A percentile compares a stretch with the other conserved stretches of the same genome.
phyloP scores from a whole-genome alignment of 495 filamentous ascomycete species.

The Mycothermus thermophilus region DNA sequence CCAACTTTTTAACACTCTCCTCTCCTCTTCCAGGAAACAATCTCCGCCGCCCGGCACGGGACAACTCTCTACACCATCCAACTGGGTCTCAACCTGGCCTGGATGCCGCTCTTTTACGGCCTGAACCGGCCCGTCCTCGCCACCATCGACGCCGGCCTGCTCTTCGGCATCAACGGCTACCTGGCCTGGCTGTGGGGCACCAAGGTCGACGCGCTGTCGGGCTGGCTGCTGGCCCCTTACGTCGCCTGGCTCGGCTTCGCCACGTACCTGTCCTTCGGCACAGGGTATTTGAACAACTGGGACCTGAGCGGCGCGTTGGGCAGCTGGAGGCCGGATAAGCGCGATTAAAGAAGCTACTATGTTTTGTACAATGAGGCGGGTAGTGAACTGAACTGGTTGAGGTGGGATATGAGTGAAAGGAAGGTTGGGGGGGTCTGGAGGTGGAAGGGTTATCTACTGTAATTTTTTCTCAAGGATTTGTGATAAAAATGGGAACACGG shows the following conservation, averaged over 20 bases:
- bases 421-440: no score
- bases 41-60: conserved; percentile 37
- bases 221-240: conserved; percentile 65
- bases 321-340: no score
- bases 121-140: conserved; percentile 56
- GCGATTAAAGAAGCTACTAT: no score
- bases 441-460: no score
- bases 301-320: conserved; percentile 20
- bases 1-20: background rate
- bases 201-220: conserved; percentile 50
- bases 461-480: no score
- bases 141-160: conserved; percentile 56
- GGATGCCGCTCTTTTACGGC: conserved; percentile 91
- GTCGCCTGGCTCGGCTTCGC: conserved; percentile 73
- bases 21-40: conserved; percentile 3
- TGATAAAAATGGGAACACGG: no score
- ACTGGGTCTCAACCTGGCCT: conserved; percentile 68
- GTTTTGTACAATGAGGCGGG: no score
- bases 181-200: conserved; percentile 60
- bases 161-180: conserved; percentile 55
- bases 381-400: no score
- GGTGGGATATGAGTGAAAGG: background rate
- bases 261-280: conserved; percentile 59
- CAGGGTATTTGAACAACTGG: conserved; percentile 68
- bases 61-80: conserved; percentile 72